Conservation (phyloP, 441 rosid species). For the Flueggea neowawraea region DNA sequence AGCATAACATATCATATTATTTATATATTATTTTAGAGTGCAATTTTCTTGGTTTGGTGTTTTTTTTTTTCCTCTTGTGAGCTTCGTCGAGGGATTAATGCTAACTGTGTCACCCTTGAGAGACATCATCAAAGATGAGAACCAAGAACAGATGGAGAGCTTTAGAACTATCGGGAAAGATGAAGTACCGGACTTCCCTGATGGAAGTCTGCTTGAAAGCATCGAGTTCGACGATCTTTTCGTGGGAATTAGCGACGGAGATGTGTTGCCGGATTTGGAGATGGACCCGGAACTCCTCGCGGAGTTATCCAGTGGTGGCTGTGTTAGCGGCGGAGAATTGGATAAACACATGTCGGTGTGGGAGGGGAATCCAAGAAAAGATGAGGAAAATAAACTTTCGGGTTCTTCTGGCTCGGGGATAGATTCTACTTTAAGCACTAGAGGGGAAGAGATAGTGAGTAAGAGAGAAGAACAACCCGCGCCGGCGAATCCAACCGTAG, state of each 20-base stretch:
- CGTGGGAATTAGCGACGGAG: constrained; percentile 49
- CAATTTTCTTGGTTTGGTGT: not conserved
- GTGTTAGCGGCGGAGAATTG: constrained; percentile 41
- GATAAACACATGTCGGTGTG: constrained; percentile 33
- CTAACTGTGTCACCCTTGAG: constrained; percentile 62
- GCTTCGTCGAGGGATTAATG: constrained; percentile 39
- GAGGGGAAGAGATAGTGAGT: constrained; percentile 55
- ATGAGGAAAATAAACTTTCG: constrained; percentile 29
- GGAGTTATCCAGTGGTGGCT: constrained; percentile 45
- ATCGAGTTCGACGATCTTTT: constrained; percentile 80
- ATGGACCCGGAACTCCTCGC: constrained; percentile 71
- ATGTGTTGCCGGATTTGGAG: constrained; percentile 76
- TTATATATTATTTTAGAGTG: not conserved
- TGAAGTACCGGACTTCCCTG: constrained; percentile 54
- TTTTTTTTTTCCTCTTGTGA: not conserved
- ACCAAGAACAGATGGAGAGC: constrained; percentile 37
- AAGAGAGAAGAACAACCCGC: constrained; percentile 29
- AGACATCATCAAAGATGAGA: constrained; percentile 29
- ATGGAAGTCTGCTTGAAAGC: constrained; percentile 53
- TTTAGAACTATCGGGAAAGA: constrained; percentile 28
- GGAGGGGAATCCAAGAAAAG: constrained; percentile 22
- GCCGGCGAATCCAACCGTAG: constrained; percentile 18
- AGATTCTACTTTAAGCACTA: constrained; percentile 20
- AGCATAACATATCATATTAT: not conserved
- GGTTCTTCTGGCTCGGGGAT: constrained; percentile 22